Percentiles rank a stretch among this genome's conserved stretches.
Conservation (phyloP, 2,329 filamentous ascomycete genomes). For the Microcyclosporella mali region DNA sequence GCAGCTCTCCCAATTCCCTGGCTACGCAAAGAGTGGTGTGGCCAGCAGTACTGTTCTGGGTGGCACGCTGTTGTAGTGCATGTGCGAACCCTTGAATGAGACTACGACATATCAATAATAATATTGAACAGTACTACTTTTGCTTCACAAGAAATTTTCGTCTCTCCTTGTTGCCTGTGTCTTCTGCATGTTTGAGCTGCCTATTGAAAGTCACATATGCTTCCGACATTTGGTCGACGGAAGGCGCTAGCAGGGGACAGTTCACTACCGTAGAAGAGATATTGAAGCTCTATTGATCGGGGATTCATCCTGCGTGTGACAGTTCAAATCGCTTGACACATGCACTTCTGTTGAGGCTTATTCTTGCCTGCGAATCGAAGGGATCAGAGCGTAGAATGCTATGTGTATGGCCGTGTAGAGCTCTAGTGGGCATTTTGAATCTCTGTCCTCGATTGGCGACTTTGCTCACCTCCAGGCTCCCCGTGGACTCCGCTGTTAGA, state of each 20-base stretch:
- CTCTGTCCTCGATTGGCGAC: conserved; percentile 4
- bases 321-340: conserved; percentile 6
- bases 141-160: too few relatives aligned
- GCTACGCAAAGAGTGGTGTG: conserved; percentile 1
- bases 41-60: background rate
- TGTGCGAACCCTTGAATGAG: too few relatives aligned
- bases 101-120: too few relatives aligned
- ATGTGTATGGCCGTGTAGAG: conserved; percentile 3
- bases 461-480: background rate
- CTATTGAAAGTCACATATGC: too few relatives aligned
- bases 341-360: conserved; percentile 4
- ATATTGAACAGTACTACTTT: too few relatives aligned
- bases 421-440: too few relatives aligned
- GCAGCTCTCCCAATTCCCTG: conserved; percentile 10
- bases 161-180: too few relatives aligned
- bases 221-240: too few relatives aligned
- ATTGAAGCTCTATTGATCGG: conserved; percentile 4
- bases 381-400: conserved; percentile 1
- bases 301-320: conserved; percentile 5
- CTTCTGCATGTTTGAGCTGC: too few relatives aligned
- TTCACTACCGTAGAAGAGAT: conserved; percentile 1
- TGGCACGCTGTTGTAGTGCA: background rate
- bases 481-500: background rate
- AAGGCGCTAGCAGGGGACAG: conserved; percentile 1
- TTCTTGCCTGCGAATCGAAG: conserved; percentile 4